A percentile compares a stretch with the other conserved stretches of the same genome.
Evolutionary conservation across 192 early-diverging fungal genomes (phyloP).

Genomic region (Thamnidium elegans): DNA sequence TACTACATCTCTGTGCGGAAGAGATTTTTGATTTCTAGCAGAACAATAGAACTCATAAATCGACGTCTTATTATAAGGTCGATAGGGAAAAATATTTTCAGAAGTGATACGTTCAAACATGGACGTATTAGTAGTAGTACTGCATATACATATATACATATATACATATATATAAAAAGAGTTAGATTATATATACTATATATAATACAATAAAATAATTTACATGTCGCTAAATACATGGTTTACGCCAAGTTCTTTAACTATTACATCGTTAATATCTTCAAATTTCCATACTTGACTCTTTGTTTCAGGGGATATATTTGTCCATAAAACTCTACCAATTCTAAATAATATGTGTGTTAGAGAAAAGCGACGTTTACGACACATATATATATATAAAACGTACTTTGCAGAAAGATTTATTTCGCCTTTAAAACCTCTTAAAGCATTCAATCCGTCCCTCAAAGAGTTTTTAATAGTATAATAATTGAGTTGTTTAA

Average conservation of each 20-base stretch:
- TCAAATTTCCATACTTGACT: slow-evolving; percentile 29
- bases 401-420: slow-evolving; percentile 33
- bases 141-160: too few species aligned
- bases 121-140: background rate
- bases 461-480: background rate
- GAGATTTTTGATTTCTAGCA: slow-evolving; percentile 23
- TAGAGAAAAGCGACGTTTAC: background rate
- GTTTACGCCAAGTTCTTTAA: slow-evolving; percentile 4
- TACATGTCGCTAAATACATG: slow-evolving; percentile 24
- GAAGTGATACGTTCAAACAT: slow-evolving; percentile 10
- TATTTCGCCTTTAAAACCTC: slow-evolving; percentile 32
- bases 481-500: background rate
- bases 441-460: slow-evolving; percentile 20
- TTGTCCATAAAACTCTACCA: slow-evolving; percentile 29
- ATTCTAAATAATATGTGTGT: slow-evolving; percentile 14
- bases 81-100: background rate
- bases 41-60: slow-evolving; percentile 31
- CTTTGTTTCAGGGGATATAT: slow-evolving; percentile 11
- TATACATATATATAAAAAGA: background rate
- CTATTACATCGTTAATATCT: slow-evolving; percentile 32
- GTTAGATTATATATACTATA: background rate
- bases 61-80: background rate
- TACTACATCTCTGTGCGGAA: slow-evolving; percentile 6
- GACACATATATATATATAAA: too few species aligned
- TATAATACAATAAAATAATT: background rate